Evolutionary conservation across 768 basidiomycete genomes (phyloP), one percentile per base, ranked within the genome.

Genomic region (Russula virescens): DNA sequence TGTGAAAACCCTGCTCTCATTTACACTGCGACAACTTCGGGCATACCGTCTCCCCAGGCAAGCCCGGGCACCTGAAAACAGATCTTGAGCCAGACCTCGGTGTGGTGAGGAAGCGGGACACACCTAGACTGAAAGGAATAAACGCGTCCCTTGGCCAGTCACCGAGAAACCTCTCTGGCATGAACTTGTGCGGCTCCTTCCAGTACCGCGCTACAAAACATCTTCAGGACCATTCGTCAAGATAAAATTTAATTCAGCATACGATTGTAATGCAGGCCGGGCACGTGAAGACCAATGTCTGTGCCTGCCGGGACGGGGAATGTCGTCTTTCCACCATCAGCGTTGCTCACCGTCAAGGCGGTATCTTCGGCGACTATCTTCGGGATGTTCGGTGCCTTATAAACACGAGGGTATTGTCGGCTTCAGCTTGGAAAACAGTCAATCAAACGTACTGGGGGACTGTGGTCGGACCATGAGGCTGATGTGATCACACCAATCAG

Each of bases 211-310:
- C 83, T 83, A 63, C 19, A 35, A 21, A n/a, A 43, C 31, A 13
- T 10, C 31, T 10, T 61, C 38, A 55, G 50, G 34, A 23, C 48
- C 0, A 25, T 5, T 18, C 16, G 7, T 21, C 3, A 2, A 11
- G 21, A 35, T 38, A 25, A 25, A n/a, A 23, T 8, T 16, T 19
- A 1, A n/a, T 7, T 14, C 13, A 14, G 26, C 57, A 18, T 70
- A 82, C 81, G 80, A 67, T 83, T 83, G 61, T 82, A 77, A 64
- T 83, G 82, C 31, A 82, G 60, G 11, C 74, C 81, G 23, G 74
- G 67, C 2, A 74, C 71, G 64, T 76, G 69, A 16, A 83, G 68
- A 0, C 62, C 54, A n/a, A 83, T 59, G 11, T 64, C 53, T 8
- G 76, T 75, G 38, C 77, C 81, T 61, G 77, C 74, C 9, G 81